Conservation (phyloP, 768 basidiomycete genomes). For the Crucibulum laeve region DNA sequence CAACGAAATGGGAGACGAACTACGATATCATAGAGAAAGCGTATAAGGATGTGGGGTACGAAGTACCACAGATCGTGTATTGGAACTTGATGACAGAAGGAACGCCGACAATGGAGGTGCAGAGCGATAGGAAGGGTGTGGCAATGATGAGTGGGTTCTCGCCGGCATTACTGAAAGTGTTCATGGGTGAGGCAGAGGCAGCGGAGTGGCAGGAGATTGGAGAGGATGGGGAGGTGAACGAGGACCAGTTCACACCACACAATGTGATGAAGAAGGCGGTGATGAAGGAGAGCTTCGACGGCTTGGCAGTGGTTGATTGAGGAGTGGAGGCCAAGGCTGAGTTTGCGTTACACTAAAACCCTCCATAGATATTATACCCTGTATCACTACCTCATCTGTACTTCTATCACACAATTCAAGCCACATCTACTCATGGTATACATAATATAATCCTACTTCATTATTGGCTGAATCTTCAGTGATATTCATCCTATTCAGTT, state of each 20-base stretch:
- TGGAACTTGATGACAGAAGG: constrained; percentile 49
- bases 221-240: constrained; percentile 22
- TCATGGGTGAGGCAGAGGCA: constrained; percentile 49
- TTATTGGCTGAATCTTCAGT: no score
- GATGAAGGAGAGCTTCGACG: constrained; percentile 47
- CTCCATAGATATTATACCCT: no score
- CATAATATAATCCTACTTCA: no score
- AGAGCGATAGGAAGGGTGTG: constrained; percentile 52
- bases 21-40: constrained; percentile 51
- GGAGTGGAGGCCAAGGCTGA: no score
- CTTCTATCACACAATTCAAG: no score
- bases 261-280: constrained; percentile 45
- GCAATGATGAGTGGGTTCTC: constrained; percentile 71
- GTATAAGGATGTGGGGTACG: constrained; percentile 61
- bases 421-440: no score
- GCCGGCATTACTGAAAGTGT: constrained; percentile 65
- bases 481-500: no score
- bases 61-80: constrained; percentile 69
- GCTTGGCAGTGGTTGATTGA: constrained; percentile 55
- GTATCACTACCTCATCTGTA: no score
- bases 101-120: constrained; percentile 42
- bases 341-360: no score
- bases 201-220: constrained; percentile 31
- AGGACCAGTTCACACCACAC: constrained; percentile 31
- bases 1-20: constrained; percentile 52